Percentiles rank a stretch among this genome's conserved stretches.
Conservation (phyloP, 169 alveolate genomes). For the Babesia sp. region DNA sequence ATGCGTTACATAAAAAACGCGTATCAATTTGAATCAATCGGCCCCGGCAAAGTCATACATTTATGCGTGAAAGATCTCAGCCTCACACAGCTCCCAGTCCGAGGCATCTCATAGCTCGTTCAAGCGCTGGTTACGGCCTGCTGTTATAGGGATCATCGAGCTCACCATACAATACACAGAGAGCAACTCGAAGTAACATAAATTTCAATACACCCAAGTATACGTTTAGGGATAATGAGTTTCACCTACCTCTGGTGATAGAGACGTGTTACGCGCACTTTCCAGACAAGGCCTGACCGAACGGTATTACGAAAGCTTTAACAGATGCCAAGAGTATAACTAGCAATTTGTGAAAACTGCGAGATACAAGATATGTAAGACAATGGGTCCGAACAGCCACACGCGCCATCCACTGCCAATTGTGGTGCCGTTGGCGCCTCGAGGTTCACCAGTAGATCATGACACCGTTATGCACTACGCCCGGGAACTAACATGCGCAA, state of each 20-base stretch:
- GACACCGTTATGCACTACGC: background rate
- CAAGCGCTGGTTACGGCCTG: too few species aligned
- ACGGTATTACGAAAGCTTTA: background rate
- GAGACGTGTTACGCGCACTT: background rate
- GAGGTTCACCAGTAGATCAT: background rate
- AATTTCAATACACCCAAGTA: too few species aligned
- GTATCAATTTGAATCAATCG: too few species aligned
- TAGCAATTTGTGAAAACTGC: background rate
- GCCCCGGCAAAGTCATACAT: too few species aligned
- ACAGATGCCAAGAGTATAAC: background rate
- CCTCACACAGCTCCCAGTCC: too few species aligned
- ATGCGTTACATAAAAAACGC: too few species aligned
- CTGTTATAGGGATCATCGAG: too few species aligned
- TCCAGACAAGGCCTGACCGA: background rate
- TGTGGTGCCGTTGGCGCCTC: slow-evolving; percentile 25
- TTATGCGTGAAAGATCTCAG: too few species aligned
- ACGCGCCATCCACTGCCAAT: background rate
- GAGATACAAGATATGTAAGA: background rate
- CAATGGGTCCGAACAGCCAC: background rate
- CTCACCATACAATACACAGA: too few species aligned
- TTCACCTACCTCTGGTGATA: background rate
- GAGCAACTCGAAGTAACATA: too few species aligned
- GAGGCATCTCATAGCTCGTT: too few species aligned
- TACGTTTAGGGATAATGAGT: background rate
- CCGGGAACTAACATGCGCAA: too few species aligned